These are phyloP conservation scores for Chrysosporium keratinophilum DNA, from an alignment of 2,329 filamentous ascomycete species.

Conservation along the genomic window DNA sequence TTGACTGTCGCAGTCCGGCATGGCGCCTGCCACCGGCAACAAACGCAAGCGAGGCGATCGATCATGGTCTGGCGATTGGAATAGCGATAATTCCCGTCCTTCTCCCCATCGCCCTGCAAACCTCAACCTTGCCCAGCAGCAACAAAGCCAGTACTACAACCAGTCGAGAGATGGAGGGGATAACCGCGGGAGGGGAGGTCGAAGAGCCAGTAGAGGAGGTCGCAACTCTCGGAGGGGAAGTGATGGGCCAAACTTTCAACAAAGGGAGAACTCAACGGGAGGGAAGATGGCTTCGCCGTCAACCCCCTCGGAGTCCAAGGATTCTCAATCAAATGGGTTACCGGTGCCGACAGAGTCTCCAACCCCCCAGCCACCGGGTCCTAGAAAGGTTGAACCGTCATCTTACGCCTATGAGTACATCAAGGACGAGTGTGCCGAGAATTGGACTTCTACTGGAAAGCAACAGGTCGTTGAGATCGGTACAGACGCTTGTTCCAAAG, in stretches of 20 bases:
- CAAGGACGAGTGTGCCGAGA: slow-evolving; percentile 55
- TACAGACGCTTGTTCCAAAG: slow-evolving; percentile 52
- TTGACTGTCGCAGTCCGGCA: slow-evolving; percentile 26
- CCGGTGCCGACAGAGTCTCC: slow-evolving; percentile 19
- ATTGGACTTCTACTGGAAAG: slow-evolving; percentile 60
- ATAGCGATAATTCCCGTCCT: slow-evolving; percentile 32
- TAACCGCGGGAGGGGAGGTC: slow-evolving; percentile 30
- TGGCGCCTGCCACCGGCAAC: slow-evolving; percentile 41
- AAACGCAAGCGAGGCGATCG: slow-evolving; percentile 48
- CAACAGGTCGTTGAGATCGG: slow-evolving; percentile 57
- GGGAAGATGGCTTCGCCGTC: slow-evolving; percentile 24
- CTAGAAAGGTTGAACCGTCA: slow-evolving; percentile 18
- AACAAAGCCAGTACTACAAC: slow-evolving; percentile 30
- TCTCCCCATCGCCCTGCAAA: slow-evolving; percentile 40
- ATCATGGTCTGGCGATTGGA: slow-evolving; percentile 36
- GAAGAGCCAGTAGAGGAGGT: slow-evolving; percentile 31
- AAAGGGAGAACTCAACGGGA: slow-evolving; percentile 22
- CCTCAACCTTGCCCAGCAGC: slow-evolving; percentile 45
- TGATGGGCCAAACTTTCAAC: slow-evolving; percentile 29
- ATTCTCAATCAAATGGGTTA: slow-evolving; percentile 24
- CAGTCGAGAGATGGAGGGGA: slow-evolving; percentile 29
- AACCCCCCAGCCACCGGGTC: slow-evolving; percentile 14
- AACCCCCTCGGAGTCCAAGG: slow-evolving; percentile 23
- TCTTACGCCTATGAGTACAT: slow-evolving; percentile 64
- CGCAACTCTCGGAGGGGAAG: slow-evolving; percentile 30